A percentile compares a stretch with the other conserved stretches of the same genome.
Conservation (phyloP, 257 asterid species). For the Linaria vulgaris region DNA sequence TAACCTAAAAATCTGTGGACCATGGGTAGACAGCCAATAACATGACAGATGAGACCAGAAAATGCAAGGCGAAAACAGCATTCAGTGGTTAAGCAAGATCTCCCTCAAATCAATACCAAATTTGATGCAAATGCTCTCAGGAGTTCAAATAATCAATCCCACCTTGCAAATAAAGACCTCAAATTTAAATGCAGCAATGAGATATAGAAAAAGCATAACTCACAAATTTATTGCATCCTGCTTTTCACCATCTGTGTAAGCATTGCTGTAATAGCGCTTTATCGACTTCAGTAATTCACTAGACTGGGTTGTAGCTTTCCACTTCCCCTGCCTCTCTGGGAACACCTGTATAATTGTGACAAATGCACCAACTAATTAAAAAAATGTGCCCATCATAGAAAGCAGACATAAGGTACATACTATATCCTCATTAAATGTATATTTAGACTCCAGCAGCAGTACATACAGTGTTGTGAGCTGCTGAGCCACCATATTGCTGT, state of each 20-base stretch:
- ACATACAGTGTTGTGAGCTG: constrained; percentile 92
- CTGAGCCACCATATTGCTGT: constrained; percentile 99
- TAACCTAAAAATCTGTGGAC: constrained; percentile 88
- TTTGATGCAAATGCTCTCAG: constrained; percentile 21
- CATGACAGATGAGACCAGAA: constrained; percentile 13
- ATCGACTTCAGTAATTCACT: constrained; percentile 96
- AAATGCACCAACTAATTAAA: constrained; percentile 23
- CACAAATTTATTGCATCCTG: constrained; percentile 99
- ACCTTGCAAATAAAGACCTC: constrained; percentile 17
- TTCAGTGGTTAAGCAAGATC: constrained; percentile 14
- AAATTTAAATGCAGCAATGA: constrained; percentile 21
- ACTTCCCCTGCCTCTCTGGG: constrained; percentile 98
- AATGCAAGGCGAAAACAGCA: not conserved
- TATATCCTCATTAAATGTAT: constrained; percentile 1
- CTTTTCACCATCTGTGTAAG: constrained; percentile 98
- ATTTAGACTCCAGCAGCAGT: constrained; percentile 16
- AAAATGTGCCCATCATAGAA: constrained; percentile 8
- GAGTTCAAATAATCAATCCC: constrained; percentile 12
- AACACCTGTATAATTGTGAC: constrained; percentile 57
- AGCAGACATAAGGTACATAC: constrained; percentile 3
- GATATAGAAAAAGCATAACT: constrained; percentile 31
- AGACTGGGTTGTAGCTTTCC: constrained; percentile 98
- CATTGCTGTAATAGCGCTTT: constrained; percentile 93
- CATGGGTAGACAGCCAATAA: constrained; percentile 29
- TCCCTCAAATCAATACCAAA: not conserved